A percentile compares a stretch with the other conserved stretches of the same genome.
Evolutionary conservation across 2,329 filamentous ascomycete species (phyloP).

Genomic region (Reticulascus tulasneorum): DNA sequence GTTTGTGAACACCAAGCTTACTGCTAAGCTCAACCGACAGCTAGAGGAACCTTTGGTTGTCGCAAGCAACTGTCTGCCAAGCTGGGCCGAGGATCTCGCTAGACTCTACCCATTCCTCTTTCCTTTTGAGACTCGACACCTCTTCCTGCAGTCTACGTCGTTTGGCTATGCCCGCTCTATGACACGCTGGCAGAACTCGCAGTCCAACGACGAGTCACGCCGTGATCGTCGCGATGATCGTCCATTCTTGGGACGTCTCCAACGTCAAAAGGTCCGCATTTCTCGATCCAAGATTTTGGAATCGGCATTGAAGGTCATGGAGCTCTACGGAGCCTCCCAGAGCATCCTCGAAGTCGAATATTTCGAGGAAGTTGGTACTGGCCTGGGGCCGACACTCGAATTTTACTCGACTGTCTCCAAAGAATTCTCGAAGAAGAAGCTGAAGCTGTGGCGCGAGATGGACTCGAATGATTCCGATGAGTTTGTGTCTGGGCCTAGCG

Average conservation of each 20-base stretch:
- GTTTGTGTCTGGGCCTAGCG: conserved; percentile 78
- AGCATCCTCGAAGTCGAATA: conserved; percentile 97
- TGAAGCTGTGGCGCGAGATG: conserved; percentile 93
- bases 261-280: conserved; percentile 97
- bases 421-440: conserved; percentile 95
- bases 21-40: conserved; percentile 94
- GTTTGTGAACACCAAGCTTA: conserved; percentile 98
- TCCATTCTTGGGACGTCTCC: conserved; percentile 84
- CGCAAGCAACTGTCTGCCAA: conserved; percentile 91
- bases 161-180: conserved; percentile 98
- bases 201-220: conserved; percentile 74
- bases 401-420: conserved; percentile 98
- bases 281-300: conserved; percentile 92
- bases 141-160: conserved; percentile 96
- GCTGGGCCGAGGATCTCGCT: conserved; percentile 93
- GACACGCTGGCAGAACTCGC: conserved; percentile 93
- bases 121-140: conserved; percentile 92
- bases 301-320: conserved; percentile 97
- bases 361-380: conserved; percentile 97
- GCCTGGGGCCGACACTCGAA: conserved; percentile 89
- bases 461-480: conserved; percentile 70
- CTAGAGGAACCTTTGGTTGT: conserved; percentile 95
- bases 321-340: conserved; percentile 93
- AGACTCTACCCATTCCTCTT: conserved; percentile 95
- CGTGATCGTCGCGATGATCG: conserved; percentile 84